Percentiles rank a stretch among this genome's conserved stretches.
phyloP scores from a whole-genome alignment of 1,139 yeast genomes.

The Pichia norvegensis region DNA sequence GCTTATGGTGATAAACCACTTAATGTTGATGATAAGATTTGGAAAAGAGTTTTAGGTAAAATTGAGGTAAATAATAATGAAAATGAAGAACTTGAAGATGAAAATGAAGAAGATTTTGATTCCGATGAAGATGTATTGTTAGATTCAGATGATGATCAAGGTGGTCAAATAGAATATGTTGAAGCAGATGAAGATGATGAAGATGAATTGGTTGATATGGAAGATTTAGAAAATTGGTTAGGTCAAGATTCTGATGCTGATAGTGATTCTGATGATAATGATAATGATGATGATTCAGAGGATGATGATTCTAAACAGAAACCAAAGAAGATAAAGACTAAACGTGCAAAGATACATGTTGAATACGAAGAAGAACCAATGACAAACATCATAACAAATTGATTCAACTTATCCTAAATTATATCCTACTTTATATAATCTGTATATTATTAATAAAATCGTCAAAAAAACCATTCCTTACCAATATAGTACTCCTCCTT shows the following conservation, averaged over 20 bases:
- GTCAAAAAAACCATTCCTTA: not conserved
- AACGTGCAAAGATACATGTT: conserved; percentile 64
- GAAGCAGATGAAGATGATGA: conserved; percentile 68
- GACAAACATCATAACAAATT: conserved; percentile 21
- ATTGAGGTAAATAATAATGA: conserved; percentile 49
- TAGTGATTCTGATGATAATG: conserved; percentile 33
- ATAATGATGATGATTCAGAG: conserved; percentile 15
- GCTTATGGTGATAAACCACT: conserved; percentile 97
- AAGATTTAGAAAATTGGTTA: conserved; percentile 86
- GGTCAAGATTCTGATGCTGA: conserved; percentile 42
- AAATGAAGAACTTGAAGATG: conserved; percentile 54
- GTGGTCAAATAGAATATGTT: conserved; percentile 77
- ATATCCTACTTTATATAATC: not conserved
- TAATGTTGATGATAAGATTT: conserved; percentile 89
- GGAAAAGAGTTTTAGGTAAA: conserved; percentile 87
- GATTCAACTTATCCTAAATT: not conserved
- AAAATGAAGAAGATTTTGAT: conserved; percentile 39
- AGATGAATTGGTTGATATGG: conserved; percentile 83
- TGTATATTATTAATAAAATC: not conserved
- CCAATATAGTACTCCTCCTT: not conserved
- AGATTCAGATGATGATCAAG: conserved; percentile 39
- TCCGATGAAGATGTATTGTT: conserved; percentile 30
- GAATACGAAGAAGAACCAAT: conserved; percentile 56
- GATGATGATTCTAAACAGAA: conserved; percentile 30
- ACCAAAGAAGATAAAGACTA: conserved; percentile 38